Evolutionary conservation across 768 basidiomycete genomes (phyloP).

Genomic region (Trametes cingulata): DNA sequence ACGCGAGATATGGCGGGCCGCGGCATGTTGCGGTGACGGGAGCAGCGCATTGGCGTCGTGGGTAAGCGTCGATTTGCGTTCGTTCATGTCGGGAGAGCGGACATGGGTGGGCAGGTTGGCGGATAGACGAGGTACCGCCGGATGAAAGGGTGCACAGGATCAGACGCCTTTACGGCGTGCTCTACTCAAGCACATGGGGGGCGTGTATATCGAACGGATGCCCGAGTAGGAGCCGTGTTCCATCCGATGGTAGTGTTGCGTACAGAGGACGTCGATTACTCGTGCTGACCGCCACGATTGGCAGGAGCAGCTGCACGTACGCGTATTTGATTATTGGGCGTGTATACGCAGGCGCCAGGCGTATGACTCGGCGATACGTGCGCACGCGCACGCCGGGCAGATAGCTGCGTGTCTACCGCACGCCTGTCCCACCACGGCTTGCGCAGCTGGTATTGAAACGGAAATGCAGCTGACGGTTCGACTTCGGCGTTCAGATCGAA

Average conservation of each 20-base stretch:
- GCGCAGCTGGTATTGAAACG: background rate
- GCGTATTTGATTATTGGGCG: background rate
- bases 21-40: background rate
- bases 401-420: constrained; percentile 3
- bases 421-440: background rate
- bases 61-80: constrained; percentile 5
- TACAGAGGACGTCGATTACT: background rate
- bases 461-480: background rate
- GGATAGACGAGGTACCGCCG: constrained; percentile 2
- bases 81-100: background rate
- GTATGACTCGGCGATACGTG: background rate
- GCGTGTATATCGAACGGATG: background rate
- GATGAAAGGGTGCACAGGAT: constrained; percentile 1
- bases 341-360: background rate
- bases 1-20: background rate
- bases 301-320: background rate
- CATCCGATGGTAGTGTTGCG: background rate
- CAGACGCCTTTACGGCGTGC: constrained; percentile 18
- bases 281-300: background rate
- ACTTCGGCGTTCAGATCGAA: constrained; percentile 4
- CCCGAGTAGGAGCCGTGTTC: background rate
- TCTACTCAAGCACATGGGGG: background rate
- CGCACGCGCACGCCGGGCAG: background rate
- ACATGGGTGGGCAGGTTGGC: background rate
- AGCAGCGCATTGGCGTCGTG: background rate